Percentiles rank a stretch among this genome's conserved stretches.
These are phyloP conservation scores for Sphaerostilbella broomeana DNA, from an alignment of 2,329 filamentous ascomycete species.

Conservation along the genomic window DNA sequence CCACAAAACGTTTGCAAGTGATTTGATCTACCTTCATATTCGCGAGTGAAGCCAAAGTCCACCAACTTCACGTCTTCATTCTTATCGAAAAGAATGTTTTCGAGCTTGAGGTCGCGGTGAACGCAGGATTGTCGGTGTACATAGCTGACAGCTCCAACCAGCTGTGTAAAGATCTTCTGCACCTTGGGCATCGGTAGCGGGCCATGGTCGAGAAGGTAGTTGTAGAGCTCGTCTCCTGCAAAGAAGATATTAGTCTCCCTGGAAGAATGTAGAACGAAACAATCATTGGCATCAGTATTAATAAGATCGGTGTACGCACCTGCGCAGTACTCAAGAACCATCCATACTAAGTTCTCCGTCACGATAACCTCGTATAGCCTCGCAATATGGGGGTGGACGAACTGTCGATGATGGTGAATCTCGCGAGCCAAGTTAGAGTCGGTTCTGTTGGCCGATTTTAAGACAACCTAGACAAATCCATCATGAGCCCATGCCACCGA, in stretches of 20 bases:
- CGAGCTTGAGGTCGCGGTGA: slow-evolving; percentile 91
- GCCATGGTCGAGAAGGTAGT: slow-evolving; percentile 84
- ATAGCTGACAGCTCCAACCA: slow-evolving; percentile 90
- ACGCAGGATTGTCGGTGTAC: slow-evolving; percentile 94
- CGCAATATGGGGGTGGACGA: slow-evolving; percentile 94
- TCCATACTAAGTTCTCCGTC: slow-evolving; percentile 89
- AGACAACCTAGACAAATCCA: slow-evolving; percentile 74
- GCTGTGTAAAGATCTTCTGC: slow-evolving; percentile 90
- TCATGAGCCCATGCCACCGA: too few species aligned
- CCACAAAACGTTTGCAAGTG: slow-evolving; percentile 97
- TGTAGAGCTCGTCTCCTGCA: slow-evolving; percentile 89
- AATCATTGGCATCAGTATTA: too few species aligned
- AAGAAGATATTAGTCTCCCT: neutral
- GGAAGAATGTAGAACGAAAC: too few species aligned
- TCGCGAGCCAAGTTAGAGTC: slow-evolving; percentile 94
- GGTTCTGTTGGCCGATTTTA: slow-evolving; percentile 95
- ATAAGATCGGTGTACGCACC: slow-evolving; percentile 45
- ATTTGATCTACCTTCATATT: slow-evolving; percentile 92
- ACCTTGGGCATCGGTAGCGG: slow-evolving; percentile 78
- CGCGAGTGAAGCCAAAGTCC: slow-evolving; percentile 95
- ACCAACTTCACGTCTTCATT: slow-evolving; percentile 96
- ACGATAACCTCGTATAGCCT: slow-evolving; percentile 97
- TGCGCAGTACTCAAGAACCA: slow-evolving; percentile 93
- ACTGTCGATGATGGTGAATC: slow-evolving; percentile 97
- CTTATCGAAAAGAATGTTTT: slow-evolving; percentile 86